Percentiles rank a stretch among this genome's conserved stretches.
These are phyloP conservation scores for Hypsizygus marmoreus DNA, from an alignment of 768 basidiomycete species.

Conservation along the genomic window DNA sequence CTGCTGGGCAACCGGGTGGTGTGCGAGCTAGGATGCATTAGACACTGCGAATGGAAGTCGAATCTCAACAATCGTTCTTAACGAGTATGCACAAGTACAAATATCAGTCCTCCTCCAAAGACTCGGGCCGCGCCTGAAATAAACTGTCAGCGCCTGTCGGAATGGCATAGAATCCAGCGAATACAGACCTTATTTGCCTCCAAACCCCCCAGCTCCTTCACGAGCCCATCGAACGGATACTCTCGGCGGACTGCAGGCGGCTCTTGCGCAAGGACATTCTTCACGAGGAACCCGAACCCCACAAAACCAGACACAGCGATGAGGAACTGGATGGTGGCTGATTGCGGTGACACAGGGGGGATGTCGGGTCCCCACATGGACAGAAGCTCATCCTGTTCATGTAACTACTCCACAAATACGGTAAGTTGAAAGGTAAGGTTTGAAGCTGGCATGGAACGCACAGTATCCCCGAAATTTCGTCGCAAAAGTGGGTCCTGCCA, in stretches of 20 bases:
- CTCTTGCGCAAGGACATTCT: constrained; percentile 56
- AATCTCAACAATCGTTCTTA: no score
- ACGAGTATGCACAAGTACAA: no score
- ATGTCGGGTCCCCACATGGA: constrained; percentile 90
- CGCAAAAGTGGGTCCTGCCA: constrained; percentile 80
- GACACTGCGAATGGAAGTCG: no score
- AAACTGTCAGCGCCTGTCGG: constrained; percentile 6
- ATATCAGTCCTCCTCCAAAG: constrained; percentile 19
- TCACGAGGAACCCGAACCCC: constrained; percentile 60
- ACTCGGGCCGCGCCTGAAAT: constrained; percentile 27
- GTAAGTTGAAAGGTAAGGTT: constrained; percentile 12
- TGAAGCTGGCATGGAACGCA: constrained; percentile 26
- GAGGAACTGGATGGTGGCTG: constrained; percentile 66
- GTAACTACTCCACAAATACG: constrained; percentile 52
- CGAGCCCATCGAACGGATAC: constrained; percentile 77
- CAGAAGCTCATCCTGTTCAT: constrained; percentile 77
- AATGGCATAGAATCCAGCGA: neutral
- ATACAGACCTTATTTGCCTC: constrained; percentile 73
- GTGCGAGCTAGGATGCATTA: no score
- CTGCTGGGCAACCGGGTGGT: no score
- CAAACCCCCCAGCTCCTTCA: constrained; percentile 75
- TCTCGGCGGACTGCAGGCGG: constrained; percentile 68
- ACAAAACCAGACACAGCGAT: constrained; percentile 65
- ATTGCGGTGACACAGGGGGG: constrained; percentile 57
- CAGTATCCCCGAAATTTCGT: constrained; percentile 81